Conservation (phyloP, 371 early-diverging fungal species). For the Mortierella sp. region DNA sequence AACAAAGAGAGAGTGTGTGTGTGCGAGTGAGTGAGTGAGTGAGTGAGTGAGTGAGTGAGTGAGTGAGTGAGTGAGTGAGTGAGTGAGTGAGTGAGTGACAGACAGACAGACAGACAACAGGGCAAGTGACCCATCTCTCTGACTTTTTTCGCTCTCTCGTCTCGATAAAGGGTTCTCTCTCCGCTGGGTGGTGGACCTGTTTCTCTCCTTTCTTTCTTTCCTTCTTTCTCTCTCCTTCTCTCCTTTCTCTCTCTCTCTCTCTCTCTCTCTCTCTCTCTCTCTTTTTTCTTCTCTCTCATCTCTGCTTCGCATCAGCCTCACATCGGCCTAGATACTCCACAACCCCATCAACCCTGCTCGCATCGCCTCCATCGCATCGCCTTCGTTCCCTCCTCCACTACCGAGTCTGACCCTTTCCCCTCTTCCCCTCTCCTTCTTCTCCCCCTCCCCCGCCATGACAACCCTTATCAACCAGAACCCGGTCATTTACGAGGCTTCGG, state of each 20-base stretch:
- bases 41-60: no score
- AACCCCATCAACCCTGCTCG: not conserved
- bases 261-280: not conserved
- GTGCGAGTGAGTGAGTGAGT: no score
- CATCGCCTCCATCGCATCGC: not conserved
- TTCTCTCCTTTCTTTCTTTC: no score
- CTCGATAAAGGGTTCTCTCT: not conserved
- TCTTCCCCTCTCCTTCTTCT: not conserved
- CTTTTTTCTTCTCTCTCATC: not conserved
- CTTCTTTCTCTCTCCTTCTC: not conserved
- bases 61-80: no score
- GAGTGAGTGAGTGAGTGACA: no score
- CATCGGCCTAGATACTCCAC: not conserved
- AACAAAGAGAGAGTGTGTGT: no score
- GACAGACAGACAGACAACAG: no score
- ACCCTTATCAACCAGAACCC: constrained; percentile 86
- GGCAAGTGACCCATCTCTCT: no score
- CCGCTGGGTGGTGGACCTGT: not conserved
- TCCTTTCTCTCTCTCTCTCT: not conserved
- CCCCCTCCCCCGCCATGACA: constrained; percentile 22
- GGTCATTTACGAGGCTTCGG: constrained; percentile 72
- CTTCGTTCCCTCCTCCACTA: no score
- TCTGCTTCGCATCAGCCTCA: not conserved
- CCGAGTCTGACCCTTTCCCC: not conserved
- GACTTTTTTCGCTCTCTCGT: no score